Conservation (phyloP, 352 stramenopile genomes). For the Plasmopara halstedii region DNA sequence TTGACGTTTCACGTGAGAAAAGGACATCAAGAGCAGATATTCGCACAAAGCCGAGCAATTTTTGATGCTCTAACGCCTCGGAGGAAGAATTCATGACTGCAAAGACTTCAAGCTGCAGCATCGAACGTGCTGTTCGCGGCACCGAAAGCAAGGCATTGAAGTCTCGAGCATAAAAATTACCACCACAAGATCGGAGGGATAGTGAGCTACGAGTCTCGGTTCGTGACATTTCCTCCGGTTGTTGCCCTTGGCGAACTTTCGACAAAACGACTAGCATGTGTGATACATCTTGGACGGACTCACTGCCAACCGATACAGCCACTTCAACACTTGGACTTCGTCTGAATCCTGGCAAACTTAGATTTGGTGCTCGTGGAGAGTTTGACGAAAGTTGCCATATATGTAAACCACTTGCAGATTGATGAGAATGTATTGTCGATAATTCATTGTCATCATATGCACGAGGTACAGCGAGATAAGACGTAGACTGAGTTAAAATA, state of each 20-base stretch:
- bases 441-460: conserved; percentile 42
- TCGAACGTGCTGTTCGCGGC: conserved; percentile 45
- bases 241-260: conserved; percentile 38
- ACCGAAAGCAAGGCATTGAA: conserved; percentile 70
- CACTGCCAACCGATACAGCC: conserved; percentile 67
- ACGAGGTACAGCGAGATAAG: conserved; percentile 12
- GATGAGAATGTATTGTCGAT: conserved; percentile 24
- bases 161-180: conserved; percentile 69
- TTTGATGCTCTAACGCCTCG: conserved; percentile 48
- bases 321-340: conserved; percentile 57
- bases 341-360: conserved; percentile 65
- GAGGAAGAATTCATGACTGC: conserved; percentile 48
- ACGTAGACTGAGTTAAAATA: conserved; percentile 38
- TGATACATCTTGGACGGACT: conserved; percentile 51
- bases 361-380: conserved; percentile 35
- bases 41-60: conserved; percentile 68
- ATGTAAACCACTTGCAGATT: conserved; percentile 15
- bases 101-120: conserved; percentile 80
- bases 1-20: conserved; percentile 65
- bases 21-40: conserved; percentile 64
- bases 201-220: conserved; percentile 72
- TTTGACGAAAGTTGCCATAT: conserved; percentile 3
- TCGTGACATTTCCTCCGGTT: conserved; percentile 50
- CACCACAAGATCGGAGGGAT: conserved; percentile 57
- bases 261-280: conserved; percentile 74